Percentiles rank a stretch among this genome's conserved stretches.
Evolutionary conservation across 2,329 filamentous ascomycete genomes (phyloP).

Genomic region (Rosellinia necatrix): DNA sequence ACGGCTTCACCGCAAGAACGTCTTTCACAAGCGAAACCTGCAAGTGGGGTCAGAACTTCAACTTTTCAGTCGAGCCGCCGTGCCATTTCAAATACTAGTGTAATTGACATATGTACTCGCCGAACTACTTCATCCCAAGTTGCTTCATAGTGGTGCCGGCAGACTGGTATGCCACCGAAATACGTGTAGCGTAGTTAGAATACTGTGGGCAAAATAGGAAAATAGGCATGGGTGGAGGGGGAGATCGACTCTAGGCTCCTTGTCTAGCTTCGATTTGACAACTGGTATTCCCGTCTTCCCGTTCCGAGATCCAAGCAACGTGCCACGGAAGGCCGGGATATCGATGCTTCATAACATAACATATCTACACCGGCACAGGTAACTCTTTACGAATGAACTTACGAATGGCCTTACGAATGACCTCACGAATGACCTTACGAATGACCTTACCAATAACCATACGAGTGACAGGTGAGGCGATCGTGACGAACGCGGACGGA

Average conservation of each 20-base stretch:
- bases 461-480: constrained; percentile 32
- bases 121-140: constrained; percentile 1
- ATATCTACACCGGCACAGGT: not conserved
- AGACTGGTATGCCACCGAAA: not conserved
- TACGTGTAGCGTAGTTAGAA: not conserved
- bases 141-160: not conserved
- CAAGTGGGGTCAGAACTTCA: constrained; percentile 14
- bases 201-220: constrained; percentile 1
- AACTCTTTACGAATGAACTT: not conserved
- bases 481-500: constrained; percentile 13
- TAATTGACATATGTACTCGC: not conserved
- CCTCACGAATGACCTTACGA: constrained; percentile 25
- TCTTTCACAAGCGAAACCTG: constrained; percentile 7
- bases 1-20: constrained; percentile 28
- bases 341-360: constrained; percentile 18
- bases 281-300: constrained; percentile 36
- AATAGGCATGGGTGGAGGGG: constrained; percentile 14
- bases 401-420: constrained; percentile 30
- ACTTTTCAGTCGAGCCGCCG: constrained; percentile 5
- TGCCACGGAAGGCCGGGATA: constrained; percentile 19
- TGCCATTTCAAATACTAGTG: constrained; percentile 16
- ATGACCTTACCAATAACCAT: constrained; percentile 26
- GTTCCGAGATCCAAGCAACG: constrained; percentile 36
- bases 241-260: constrained; percentile 27
- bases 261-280: constrained; percentile 36